phyloP scores from a whole-genome alignment of 352 stramenopile species.

The Globisporangium spinosum region DNA sequence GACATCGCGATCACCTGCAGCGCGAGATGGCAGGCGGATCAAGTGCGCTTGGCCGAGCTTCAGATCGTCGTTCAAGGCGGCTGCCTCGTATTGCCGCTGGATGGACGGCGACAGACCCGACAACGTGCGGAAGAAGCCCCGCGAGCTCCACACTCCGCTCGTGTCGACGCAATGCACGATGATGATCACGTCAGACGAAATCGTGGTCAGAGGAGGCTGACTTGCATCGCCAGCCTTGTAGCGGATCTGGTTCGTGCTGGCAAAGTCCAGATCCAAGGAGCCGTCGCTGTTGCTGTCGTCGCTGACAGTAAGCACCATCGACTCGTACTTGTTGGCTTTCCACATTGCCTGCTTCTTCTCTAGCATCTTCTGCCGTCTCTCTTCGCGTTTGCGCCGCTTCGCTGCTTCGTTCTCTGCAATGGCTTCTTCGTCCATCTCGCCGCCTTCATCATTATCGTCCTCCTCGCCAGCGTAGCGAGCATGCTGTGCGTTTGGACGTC shows the following conservation, averaged over 20 bases:
- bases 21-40: constrained; percentile 33
- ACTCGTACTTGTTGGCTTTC: constrained; percentile 61
- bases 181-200: constrained; percentile 30
- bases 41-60: constrained; percentile 72
- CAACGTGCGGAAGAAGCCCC: constrained; percentile 70
- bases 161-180: constrained; percentile 79
- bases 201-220: constrained; percentile 24
- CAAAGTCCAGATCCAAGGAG: constrained; percentile 5
- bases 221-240: constrained; percentile 66
- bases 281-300: constrained; percentile 12
- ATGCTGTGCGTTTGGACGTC: constrained; percentile 22
- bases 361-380: constrained; percentile 36
- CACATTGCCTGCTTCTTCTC: constrained; percentile 55
- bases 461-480: constrained; percentile 27
- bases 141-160: constrained; percentile 63
- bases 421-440: constrained; percentile 24
- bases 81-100: constrained; percentile 61
- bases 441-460: constrained; percentile 36
- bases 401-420: constrained; percentile 39
- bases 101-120: constrained; percentile 45
- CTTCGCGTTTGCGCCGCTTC: constrained; percentile 32
- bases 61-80: constrained; percentile 51
- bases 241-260: constrained; percentile 24
- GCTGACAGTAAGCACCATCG: constrained; percentile 29
- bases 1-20: constrained; percentile 3